A percentile compares a stretch with the other conserved stretches of the same genome.
These are phyloP conservation scores for Aspergillus carbonarius DNA, from an alignment of 2,329 filamentous ascomycete species.

Conservation along the genomic window DNA sequence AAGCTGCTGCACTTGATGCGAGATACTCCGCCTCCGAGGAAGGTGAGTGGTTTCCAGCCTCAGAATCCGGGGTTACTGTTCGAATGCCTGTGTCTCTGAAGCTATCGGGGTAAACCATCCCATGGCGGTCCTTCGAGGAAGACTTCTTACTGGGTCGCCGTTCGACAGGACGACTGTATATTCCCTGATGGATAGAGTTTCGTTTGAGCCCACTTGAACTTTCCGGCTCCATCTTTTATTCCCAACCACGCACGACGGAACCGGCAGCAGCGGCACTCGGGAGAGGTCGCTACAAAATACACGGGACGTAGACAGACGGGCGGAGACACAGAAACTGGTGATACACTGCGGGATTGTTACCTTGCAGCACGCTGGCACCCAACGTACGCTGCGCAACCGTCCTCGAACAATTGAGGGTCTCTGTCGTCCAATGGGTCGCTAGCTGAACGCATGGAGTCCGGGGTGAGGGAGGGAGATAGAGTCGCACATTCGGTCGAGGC, in stretches of 20 bases:
- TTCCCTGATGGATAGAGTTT: constrained; percentile 40
- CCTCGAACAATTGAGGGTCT: constrained; percentile 35
- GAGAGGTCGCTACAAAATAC: constrained; percentile 26
- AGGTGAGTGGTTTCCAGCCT: constrained; percentile 38
- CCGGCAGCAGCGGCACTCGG: constrained; percentile 23
- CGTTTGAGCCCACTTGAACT: constrained; percentile 42
- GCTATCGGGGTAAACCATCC: constrained; percentile 47
- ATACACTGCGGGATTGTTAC: constrained; percentile 23
- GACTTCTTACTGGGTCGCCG: constrained; percentile 49
- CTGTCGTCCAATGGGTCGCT: constrained; percentile 33
- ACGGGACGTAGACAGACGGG: constrained; percentile 24
- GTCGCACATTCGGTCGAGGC: constrained; percentile 40
- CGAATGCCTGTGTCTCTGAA: constrained; percentile 47
- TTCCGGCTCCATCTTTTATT: constrained; percentile 42
- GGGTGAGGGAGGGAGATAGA: constrained; percentile 25
- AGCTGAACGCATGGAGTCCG: constrained; percentile 43
- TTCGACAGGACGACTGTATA: constrained; percentile 43
- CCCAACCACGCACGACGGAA: constrained; percentile 22
- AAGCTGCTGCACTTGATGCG: constrained; percentile 33
- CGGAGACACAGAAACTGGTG: constrained; percentile 22
- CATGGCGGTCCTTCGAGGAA: constrained; percentile 47
- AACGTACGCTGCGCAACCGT: constrained; percentile 29
- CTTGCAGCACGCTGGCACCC: constrained; percentile 24
- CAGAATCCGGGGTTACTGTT: constrained; percentile 48
- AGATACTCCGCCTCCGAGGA: constrained; percentile 38